These are phyloP conservation scores for Pseudopyrenochaeta lycopersici DNA, from an alignment of 2,329 filamentous ascomycete species.

Conservation along the genomic window DNA sequence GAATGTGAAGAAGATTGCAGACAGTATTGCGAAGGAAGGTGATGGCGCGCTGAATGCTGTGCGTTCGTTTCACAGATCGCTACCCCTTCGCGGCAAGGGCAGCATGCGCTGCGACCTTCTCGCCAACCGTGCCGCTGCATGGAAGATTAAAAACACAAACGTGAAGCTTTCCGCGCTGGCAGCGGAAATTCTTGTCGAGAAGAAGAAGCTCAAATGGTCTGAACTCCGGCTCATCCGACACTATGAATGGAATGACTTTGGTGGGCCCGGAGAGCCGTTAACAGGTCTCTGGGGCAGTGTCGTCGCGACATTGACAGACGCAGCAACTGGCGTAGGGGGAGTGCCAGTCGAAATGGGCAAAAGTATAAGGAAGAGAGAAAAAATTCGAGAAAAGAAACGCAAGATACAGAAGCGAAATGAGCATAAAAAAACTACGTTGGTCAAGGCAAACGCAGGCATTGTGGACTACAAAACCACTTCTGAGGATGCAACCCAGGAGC, in stretches of 20 bases:
- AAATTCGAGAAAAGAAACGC: slow-evolving; percentile 60
- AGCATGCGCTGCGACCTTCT: slow-evolving; percentile 73
- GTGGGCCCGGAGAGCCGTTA: slow-evolving; percentile 76
- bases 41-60: slow-evolving; percentile 77
- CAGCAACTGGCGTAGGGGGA: slow-evolving; percentile 70
- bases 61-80: slow-evolving; percentile 69
- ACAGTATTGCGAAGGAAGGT: slow-evolving; percentile 67
- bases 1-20: slow-evolving; percentile 68
- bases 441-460: slow-evolving; percentile 23
- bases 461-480: slow-evolving; percentile 12
- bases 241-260: slow-evolving; percentile 79
- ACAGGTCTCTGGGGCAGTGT: slow-evolving; percentile 72
- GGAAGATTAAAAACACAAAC: slow-evolving; percentile 69
- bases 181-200: slow-evolving; percentile 70
- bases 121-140: slow-evolving; percentile 69
- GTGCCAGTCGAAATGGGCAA: slow-evolving; percentile 70
- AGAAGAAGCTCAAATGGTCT: slow-evolving; percentile 69
- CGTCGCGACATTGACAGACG: slow-evolving; percentile 65
- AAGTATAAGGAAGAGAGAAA: slow-evolving; percentile 63
- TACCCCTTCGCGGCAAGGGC: slow-evolving; percentile 57
- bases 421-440: slow-evolving; percentile 30
- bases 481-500: slow-evolving; percentile 17
- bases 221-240: slow-evolving; percentile 71
- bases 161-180: slow-evolving; percentile 70
- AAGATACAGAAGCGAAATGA: slow-evolving; percentile 42